Evolutionary conservation across 1,284 basidiomycete genomes (phyloP).

Genomic region (Sanghuangporus sanghuang): DNA sequence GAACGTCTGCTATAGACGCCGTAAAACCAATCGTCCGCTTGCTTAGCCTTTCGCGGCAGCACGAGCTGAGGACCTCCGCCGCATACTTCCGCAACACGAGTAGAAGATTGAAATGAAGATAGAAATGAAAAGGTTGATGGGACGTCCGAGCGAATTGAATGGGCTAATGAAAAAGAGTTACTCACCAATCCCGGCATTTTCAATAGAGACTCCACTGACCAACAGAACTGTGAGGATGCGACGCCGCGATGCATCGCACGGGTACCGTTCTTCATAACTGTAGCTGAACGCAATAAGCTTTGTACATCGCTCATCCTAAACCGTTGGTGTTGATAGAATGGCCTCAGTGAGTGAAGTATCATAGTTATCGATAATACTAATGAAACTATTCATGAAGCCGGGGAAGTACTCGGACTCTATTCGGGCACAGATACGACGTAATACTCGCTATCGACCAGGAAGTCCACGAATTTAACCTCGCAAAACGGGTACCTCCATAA

Average conservation of each 20-base stretch:
- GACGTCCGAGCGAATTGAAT: not conserved
- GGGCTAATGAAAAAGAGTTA: not conserved
- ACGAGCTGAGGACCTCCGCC: too few relatives aligned
- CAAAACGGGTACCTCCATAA: not conserved
- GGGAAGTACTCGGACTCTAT: not conserved
- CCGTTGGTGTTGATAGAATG: not conserved
- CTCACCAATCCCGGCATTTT: not conserved
- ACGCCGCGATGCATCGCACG: not conserved
- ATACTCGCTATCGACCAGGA: not conserved
- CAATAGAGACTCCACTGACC: not conserved
- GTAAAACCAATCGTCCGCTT: too few relatives aligned
- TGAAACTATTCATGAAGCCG: not conserved
- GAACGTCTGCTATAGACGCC: too few relatives aligned
- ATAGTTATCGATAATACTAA: too few relatives aligned
- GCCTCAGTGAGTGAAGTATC: not conserved
- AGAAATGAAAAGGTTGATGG: too few relatives aligned
- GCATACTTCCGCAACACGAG: too few relatives aligned
- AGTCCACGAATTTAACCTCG: not conserved
- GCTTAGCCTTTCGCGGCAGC: too few relatives aligned
- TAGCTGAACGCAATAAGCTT: not conserved
- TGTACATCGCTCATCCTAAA: too few relatives aligned
- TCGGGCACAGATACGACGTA: not conserved
- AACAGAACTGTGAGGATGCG: not conserved
- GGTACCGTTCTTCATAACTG: not conserved
- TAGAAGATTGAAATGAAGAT: not conserved